These are phyloP conservation scores for Solanum ahanhuiri DNA, from an alignment of 257 asterid genomes.

Conservation along the genomic window DNA sequence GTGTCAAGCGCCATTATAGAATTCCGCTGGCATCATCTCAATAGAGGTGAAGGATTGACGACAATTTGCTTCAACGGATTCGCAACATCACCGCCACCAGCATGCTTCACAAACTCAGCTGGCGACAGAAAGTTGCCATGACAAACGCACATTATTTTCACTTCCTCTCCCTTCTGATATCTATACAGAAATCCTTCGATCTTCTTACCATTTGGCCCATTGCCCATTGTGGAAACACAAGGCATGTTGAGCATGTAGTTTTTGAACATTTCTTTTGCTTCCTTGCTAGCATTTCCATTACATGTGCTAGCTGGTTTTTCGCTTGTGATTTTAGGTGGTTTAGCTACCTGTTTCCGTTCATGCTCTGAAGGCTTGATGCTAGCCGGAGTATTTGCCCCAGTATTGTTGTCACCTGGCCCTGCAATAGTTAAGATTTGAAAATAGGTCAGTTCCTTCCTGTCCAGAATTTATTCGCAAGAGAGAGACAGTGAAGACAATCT, in stretches of 20 bases:
- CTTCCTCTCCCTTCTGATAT: constrained; percentile 62
- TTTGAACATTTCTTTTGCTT: constrained; percentile 9
- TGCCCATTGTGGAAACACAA: constrained; percentile 40
- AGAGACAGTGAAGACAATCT: not conserved
- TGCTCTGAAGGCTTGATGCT: not conserved
- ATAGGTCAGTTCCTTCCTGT: not conserved
- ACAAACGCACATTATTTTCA: constrained; percentile 71
- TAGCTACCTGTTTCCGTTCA: not conserved
- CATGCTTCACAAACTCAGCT: constrained; percentile 68
- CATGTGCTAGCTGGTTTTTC: not conserved
- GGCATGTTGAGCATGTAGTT: constrained; percentile 55
- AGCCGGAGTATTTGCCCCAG: constrained; percentile 1
- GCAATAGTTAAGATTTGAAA: not conserved
- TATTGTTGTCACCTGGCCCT: not conserved
- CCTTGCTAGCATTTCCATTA: constrained; percentile 2
- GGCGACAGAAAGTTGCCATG: constrained; percentile 74
- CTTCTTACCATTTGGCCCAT: constrained; percentile 39
- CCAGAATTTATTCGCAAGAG: not conserved
- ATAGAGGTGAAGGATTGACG: constrained; percentile 42
- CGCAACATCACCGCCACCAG: constrained; percentile 57
- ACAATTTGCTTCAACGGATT: constrained; percentile 71
- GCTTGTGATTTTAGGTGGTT: not conserved
- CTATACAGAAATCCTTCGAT: constrained; percentile 64
- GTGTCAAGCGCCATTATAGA: not conserved
- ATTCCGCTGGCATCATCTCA: constrained; percentile 3